Conservation (phyloP, 2,329 filamentous ascomycete genomes). For the Botryotinia globosa region DNA sequence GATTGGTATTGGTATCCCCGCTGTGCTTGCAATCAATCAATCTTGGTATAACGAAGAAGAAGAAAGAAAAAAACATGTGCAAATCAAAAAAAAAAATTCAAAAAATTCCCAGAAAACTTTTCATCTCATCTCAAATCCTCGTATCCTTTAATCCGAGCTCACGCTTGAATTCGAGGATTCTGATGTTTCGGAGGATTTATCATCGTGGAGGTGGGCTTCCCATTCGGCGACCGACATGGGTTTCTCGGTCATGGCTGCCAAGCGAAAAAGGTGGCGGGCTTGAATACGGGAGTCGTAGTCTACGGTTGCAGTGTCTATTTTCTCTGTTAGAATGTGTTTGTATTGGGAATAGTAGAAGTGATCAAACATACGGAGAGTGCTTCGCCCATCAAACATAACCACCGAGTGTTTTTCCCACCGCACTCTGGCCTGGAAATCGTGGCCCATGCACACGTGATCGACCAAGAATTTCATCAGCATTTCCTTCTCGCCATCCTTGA, state of each 20-base stretch:
- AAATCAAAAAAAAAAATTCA: not conserved
- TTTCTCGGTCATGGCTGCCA: conserved; percentile 48
- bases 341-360: not conserved
- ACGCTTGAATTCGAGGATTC: conserved; percentile 18
- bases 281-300: conserved; percentile 49
- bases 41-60: not conserved
- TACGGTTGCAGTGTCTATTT: conserved; percentile 49
- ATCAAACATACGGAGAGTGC: conserved; percentile 44
- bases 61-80: not conserved
- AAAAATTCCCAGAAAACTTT: not conserved
- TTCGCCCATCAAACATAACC: conserved; percentile 50
- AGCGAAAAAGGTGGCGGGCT: conserved; percentile 50
- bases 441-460: conserved; percentile 62
- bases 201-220: conserved; percentile 19
- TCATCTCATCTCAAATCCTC: conserved; percentile 16
- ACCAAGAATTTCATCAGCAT: conserved; percentile 62
- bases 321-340: not conserved
- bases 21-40: conserved; percentile 17
- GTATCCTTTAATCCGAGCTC: conserved; percentile 16
- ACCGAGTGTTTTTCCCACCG: conserved; percentile 57
- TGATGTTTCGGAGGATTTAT: conserved; percentile 15
- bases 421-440: conserved; percentile 70
- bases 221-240: conserved; percentile 44
- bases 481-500: conserved; percentile 67
- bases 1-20: conserved; percentile 19